Base-by-base conservation (phyloP, 2,329 filamentous ascomycete genomes). In the Xylaria sp. region DNA sequence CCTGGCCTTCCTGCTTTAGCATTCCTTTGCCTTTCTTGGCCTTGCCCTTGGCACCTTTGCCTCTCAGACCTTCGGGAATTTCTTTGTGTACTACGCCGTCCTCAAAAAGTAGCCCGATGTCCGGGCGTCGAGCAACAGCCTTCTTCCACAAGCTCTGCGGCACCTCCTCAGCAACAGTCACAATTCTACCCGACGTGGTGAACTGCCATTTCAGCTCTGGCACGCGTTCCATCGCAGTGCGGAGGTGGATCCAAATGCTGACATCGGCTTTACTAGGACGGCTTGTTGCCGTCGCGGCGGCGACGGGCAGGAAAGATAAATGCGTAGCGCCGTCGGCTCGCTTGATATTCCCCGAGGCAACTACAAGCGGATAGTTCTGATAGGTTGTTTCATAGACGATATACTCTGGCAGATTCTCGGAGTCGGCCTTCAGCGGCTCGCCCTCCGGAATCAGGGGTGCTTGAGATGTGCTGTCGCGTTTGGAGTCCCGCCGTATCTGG, bases 321-420 rank as follows among this genome's bases (percentile, higher is more conserved):
- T 74, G 69, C 5, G 70, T 54, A 54, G 78, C 75, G 13, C 78
- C 78, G 7, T 77, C 77, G n/a, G 78, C 76, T 19, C 73, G 73
- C 58, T 75, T 75, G 68, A 81, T 79, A 51, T 71, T 72, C 11
- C 76, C 77, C 3, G 73, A 74, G 5, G 76, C 74, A 13, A 80
- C 68, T 41, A 81, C 76, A 19, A 79, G 74, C 1, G 78, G 77
- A 66, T 80, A 80, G 53, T 77, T 76, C 55, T 78, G 72, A 70
- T 80, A 80, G 2, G 78, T 77, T 7, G 78, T 80, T 68, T 80
- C 78, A 68, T 79, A 80, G 56, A 80, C 73, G 62, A 79, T 71
- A 41, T 79, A 74, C 43, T 78, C 76, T 9, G 79, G 78, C 4
- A 80, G 71, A 52, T 78, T 69, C 27, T 65, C 64, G 15, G 69